Base-by-base conservation (phyloP, 2,329 filamentous ascomycete species). In the Fulvia fulva region DNA sequence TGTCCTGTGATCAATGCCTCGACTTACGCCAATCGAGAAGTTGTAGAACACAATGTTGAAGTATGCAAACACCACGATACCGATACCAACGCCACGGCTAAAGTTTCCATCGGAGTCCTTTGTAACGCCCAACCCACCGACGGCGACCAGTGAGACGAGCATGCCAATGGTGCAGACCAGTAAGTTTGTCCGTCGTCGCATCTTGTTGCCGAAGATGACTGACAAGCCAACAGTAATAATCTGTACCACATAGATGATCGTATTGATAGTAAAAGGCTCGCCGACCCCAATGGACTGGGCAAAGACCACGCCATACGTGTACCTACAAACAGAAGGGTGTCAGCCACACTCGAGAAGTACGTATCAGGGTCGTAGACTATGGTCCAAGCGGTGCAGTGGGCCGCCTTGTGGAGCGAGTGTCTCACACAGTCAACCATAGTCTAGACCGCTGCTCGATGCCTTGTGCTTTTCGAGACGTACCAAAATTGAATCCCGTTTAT, bases 401-500 rank as follows among this genome's bases (percentile, higher is more conserved):
- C n/a, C n/a, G n/a, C n/a, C n/a, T n/a, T n/a, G n/a, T n/a, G n/a
- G n/a, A n/a, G n/a, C n/a, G n/a, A n/a, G n/a, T n/a, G n/a, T n/a
- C n/a, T n/a, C n/a, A n/a, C n/a, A n/a, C n/a, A n/a, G n/a, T n/a
- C n/a, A n/a, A n/a, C n/a, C n/a, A n/a, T n/a, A n/a, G n/a, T n/a
- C n/a, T n/a, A n/a, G n/a, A n/a, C n/a, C n/a, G n/a, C n/a, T n/a
- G n/a, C n/a, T n/a, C n/a, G n/a, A n/a, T n/a, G n/a, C n/a, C n/a
- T n/a, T n/a, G n/a, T n/a, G n/a, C n/a, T n/a, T n/a, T n/a, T n/a
- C n/a, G n/a, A n/a, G n/a, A n/a, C n/a, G 51, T 66, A 66, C 57
- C 58, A 66, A 56, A 64, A 80, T 50, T 77, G 75, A 53, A 80
- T 80, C 21, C 78, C 77, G 68, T 77, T 77, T 68, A 81, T 77